Base-by-base conservation (phyloP, 768 basidiomycete species). In the Lactarius sp. region DNA sequence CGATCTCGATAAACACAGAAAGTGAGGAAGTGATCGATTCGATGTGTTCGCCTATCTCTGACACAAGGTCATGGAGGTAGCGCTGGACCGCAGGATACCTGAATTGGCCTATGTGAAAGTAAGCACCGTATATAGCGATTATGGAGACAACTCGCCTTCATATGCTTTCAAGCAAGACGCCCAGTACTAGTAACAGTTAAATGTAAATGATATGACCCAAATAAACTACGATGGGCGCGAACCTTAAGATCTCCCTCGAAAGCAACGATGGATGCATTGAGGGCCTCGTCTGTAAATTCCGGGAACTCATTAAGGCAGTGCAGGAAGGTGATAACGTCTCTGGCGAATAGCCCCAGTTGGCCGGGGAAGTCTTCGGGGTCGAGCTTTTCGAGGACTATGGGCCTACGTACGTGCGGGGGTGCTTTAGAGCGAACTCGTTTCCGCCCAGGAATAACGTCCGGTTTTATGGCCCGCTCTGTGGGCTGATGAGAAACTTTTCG, bases 251-350 rank as follows among this genome's bases (percentile, higher is more conserved):
- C 87, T 0, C 83, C 83, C 71, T 88, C 84, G 55, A 90, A 86
- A 12, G 83, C 81, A 59, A 80, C 68, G 60, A 90, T 85, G 4
- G 86, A 86, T 1, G 82, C 76, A 69, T 89, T 88, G 47, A 83
- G 83, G 6, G 82, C 83, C 67, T 91, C 87, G 56, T 90, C 86
- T 33, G 81, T 84, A 68, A 88, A 88, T 70, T 90, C 89, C 0
- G 88, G 88, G 66, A 91, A 90, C 70, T 90, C 88, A 61, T 90
- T 88, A 65, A 91, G 73, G 67, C 85, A 85, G 52, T 84, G 78
- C 62, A 88, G 72, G 69, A 91, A 91, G 0, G 83, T 85, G 22
- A 78, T 82, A 14, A 90, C 82, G 59, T 86, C 87, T n/a, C 76
- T 77, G 4, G 87, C 86, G 42, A 90, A 76, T 36, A 75, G 73